Percentiles rank a stretch among this genome's conserved stretches.
phyloP scores from a whole-genome alignment of 2,329 filamentous ascomycete species.

The Pezicula neosporulosa region DNA sequence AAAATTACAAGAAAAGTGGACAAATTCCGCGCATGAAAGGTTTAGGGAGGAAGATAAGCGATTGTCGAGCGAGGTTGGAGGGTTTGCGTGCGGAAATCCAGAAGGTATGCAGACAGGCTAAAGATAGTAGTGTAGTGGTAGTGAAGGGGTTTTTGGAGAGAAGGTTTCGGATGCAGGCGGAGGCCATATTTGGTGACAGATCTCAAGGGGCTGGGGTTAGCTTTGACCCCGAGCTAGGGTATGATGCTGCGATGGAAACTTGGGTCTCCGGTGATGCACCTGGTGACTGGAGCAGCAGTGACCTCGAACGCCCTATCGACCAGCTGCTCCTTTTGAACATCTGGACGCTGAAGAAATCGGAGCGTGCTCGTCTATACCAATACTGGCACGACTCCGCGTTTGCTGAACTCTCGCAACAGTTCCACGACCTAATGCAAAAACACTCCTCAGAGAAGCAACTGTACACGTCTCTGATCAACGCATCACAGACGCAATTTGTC shows the following conservation, averaged over 20 bases:
- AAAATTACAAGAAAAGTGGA: neutral
- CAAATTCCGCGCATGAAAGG: neutral
- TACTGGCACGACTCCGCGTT: slow-evolving; percentile 1
- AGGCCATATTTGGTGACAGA: neutral
- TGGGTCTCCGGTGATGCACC: slow-evolving; percentile 1
- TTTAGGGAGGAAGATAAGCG: neutral
- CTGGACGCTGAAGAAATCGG: slow-evolving; percentile 1
- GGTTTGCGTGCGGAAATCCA: neutral
- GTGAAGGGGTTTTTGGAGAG: neutral
- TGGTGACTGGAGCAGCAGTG: neutral
- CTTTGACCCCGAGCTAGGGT: neutral
- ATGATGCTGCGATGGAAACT: slow-evolving; percentile 1
- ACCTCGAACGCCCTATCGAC: neutral
- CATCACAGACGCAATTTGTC: slow-evolving; percentile 1
- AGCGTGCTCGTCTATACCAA: slow-evolving; percentile 1
- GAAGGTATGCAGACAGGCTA: neutral
- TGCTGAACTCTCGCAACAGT: neutral
- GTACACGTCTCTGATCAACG: neutral
- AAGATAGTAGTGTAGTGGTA: neutral
- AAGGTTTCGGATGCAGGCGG: neutral
- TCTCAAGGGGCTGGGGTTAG: neutral
- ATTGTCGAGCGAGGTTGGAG: neutral
- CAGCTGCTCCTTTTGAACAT: neutral
- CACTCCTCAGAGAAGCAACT: neutral
- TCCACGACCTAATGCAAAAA: neutral